Percentiles rank a stretch among this genome's conserved stretches.
phyloP scores from a whole-genome alignment of 306 rosid genomes.

The Aeschynomene evenia region DNA sequence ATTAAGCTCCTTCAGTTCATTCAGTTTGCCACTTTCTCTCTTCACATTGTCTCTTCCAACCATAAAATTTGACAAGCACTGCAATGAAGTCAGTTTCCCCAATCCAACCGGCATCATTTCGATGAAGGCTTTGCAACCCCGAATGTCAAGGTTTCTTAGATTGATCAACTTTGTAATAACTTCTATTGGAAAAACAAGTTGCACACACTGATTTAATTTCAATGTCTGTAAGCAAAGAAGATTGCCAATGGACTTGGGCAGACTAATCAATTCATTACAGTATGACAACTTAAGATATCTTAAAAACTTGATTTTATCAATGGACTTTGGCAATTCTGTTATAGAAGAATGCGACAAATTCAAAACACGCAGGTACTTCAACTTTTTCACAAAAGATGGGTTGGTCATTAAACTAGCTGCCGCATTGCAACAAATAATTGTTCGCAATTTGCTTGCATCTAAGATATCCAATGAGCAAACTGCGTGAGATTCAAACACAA shows the following conservation, averaged over 20 bases:
- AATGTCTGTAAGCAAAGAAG: constrained; percentile 3
- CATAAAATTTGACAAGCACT: neutral
- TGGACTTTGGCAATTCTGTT: neutral
- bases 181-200: neutral
- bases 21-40: neutral
- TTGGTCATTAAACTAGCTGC: neutral
- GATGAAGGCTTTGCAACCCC: neutral
- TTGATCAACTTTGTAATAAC: neutral
- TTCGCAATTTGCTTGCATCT: neutral
- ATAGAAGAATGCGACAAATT: neutral
- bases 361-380: neutral
- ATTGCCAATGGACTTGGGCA: neutral
- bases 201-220: neutral
- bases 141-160: neutral
- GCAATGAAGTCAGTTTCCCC: neutral
- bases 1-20: neutral
- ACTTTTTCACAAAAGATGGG: neutral
- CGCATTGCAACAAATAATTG: neutral
- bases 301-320: neutral
- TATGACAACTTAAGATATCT: neutral
- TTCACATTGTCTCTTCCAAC: neutral
- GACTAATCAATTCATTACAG: neutral
- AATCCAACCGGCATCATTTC: neutral
- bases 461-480: neutral
- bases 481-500: neutral